Base-by-base conservation (phyloP, 2,329 filamentous ascomycete species). In the Purpureocillium takamizusanense region DNA sequence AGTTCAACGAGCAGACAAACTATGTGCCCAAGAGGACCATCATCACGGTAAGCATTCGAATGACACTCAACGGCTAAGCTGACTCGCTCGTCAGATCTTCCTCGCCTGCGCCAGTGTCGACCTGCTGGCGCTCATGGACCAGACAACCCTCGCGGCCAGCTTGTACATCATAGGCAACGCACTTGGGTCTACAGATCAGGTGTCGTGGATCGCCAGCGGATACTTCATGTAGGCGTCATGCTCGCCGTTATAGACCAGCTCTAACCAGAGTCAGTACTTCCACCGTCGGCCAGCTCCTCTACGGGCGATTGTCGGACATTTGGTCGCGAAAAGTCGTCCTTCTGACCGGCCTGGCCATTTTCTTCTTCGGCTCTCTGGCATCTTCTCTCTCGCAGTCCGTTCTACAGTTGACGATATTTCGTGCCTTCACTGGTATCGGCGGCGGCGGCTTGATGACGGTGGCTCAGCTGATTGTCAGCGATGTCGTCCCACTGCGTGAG, bases 371-470 rank as follows among this genome's bases (percentile, higher is more conserved):
- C 1, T 67, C 65, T 0, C 46, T 70, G 3, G 65, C 64, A 1
- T 60, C 64, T 2, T 68, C 65, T 0, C 51, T 70, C 2, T 53
- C 66, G 0, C 53, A 60, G 30, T 61, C 59, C 3, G 59, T 59
- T 3, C 48, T 58, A 1, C 63, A 69, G 35, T 54, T 67, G 16
- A 63, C 60, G 8, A 37, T 65, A 34, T 66, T 66, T 34, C 62
- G 63, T 3, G 58, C 57, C 23, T 58, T 65, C 21, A 65, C 62
- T 7, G 61, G 63, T 35, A 72, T 86, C 39, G 83, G 83, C 15
- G 83, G 81, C 10, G 82, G 79, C 2, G 83, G 83, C 2, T 78
- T 86, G 68, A 80, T 77, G 35, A 80, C 80, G 0, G 76, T 86
- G 33, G 77, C 80, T 8, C 76, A 72, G 38, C 81, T 88, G 29